phyloP scores from a whole-genome alignment of 208 protist genomes.

The Wallacemonas sp. region DNA sequence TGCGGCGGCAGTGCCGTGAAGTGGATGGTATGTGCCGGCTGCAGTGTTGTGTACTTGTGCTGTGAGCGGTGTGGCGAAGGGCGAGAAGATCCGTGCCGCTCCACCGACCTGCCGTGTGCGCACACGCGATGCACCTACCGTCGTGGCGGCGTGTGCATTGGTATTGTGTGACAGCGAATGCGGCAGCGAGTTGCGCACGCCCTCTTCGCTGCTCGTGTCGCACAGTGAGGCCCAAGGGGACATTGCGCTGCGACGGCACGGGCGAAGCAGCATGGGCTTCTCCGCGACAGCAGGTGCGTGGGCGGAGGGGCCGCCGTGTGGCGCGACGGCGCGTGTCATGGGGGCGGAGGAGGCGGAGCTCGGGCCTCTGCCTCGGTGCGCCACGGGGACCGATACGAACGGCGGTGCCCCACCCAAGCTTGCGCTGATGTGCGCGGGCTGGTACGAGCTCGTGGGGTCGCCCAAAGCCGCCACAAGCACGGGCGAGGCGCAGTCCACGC shows the following conservation, averaged over 20 bases:
- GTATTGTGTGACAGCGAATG: not conserved
- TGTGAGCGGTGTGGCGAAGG: too few species aligned
- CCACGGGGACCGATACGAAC: not conserved
- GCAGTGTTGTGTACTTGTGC: too few species aligned
- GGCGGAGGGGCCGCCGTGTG: not conserved
- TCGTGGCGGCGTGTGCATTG: too few species aligned
- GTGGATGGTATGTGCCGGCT: too few species aligned
- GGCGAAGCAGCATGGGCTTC: not conserved
- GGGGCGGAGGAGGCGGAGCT: not conserved
- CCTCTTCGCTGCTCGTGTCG: not conserved
- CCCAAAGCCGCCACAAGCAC: not conserved
- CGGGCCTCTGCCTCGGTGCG: not conserved
- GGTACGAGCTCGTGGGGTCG: conserved; percentile 3
- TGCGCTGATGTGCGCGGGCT: not conserved
- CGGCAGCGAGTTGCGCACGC: not conserved
- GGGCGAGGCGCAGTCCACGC: too few species aligned
- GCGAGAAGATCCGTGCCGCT: too few species aligned
- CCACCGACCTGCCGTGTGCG: too few species aligned
- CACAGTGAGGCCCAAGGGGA: not conserved
- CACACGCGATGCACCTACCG: too few species aligned
- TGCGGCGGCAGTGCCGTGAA: too few species aligned
- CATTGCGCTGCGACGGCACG: not conserved
- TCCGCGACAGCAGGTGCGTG: not conserved
- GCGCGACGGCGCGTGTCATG: not conserved
- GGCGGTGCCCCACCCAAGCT: not conserved